Evolutionary conservation across 2,329 filamentous ascomycete species (phyloP).

Genomic region (Aspergillus jensenii): DNA sequence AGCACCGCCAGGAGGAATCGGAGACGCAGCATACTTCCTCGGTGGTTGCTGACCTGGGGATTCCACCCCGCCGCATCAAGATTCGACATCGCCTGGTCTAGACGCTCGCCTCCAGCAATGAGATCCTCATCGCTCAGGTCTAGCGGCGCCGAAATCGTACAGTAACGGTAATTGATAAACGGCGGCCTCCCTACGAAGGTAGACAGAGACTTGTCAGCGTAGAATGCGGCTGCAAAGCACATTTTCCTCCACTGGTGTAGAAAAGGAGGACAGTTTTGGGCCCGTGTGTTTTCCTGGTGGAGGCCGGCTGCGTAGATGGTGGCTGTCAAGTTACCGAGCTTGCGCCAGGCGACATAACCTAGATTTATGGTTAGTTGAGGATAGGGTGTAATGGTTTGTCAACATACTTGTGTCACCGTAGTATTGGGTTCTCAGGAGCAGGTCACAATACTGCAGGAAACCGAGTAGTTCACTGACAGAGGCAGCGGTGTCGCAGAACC

Average conservation of each 20-base stretch:
- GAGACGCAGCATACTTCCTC: slow-evolving; percentile 24
- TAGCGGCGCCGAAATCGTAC: slow-evolving; percentile 38
- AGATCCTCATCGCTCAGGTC: slow-evolving; percentile 32
- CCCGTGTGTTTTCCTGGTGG: slow-evolving; percentile 41
- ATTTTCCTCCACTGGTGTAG: slow-evolving; percentile 41
- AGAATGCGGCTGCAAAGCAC: slow-evolving; percentile 46
- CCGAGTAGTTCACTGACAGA: slow-evolving; percentile 35
- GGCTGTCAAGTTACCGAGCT: slow-evolving; percentile 47
- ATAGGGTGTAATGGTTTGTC: slow-evolving; percentile 4
- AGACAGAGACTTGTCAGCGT: slow-evolving; percentile 49
- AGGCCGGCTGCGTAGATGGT: slow-evolving; percentile 51
- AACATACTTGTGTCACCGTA: slow-evolving; percentile 37
- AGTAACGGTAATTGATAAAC: slow-evolving; percentile 46
- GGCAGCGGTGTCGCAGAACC: slow-evolving; percentile 34
- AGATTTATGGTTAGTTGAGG: neutral
- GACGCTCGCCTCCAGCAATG: slow-evolving; percentile 24
- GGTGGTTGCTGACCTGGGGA: slow-evolving; percentile 15
- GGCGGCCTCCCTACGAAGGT: slow-evolving; percentile 54
- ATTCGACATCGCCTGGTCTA: slow-evolving; percentile 25
- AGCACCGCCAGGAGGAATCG: slow-evolving; percentile 29
- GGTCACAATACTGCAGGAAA: slow-evolving; percentile 36
- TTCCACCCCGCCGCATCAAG: slow-evolving; percentile 32
- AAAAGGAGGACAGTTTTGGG: slow-evolving; percentile 36
- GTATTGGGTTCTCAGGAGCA: slow-evolving; percentile 33
- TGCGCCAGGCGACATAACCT: slow-evolving; percentile 51